Conservation (phyloP, 2,329 filamentous ascomycete genomes). For the Coniochaeta ligniaria region DNA sequence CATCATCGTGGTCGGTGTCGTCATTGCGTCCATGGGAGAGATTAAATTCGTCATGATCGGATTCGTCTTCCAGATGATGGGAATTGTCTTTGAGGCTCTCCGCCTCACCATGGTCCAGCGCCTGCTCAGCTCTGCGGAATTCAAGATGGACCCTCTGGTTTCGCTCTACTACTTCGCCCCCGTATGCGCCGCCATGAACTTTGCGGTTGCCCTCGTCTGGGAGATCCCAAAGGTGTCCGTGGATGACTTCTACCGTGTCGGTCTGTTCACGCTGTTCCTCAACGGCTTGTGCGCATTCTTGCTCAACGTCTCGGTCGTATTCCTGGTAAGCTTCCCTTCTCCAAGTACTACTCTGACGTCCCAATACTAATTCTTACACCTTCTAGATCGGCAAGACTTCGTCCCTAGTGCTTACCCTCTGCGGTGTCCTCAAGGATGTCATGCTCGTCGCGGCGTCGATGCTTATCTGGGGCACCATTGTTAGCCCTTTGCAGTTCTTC, state of each 20-base stretch:
- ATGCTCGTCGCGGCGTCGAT: slow-evolving; percentile 74
- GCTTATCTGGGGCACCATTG: slow-evolving; percentile 72
- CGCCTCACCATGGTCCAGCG: slow-evolving; percentile 80
- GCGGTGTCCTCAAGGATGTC: slow-evolving; percentile 83
- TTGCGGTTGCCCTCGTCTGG: slow-evolving; percentile 62
- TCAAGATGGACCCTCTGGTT: slow-evolving; percentile 87
- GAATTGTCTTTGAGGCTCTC: slow-evolving; percentile 75
- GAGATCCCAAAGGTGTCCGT: slow-evolving; percentile 65
- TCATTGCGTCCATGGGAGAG: slow-evolving; percentile 92
- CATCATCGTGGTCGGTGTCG: slow-evolving; percentile 87
- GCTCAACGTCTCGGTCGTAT: slow-evolving; percentile 79
- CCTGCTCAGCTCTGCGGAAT: slow-evolving; percentile 73
- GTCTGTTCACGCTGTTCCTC: slow-evolving; percentile 62
- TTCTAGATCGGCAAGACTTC: slow-evolving; percentile 78
- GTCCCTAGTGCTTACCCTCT: slow-evolving; percentile 77
- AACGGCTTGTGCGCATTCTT: slow-evolving; percentile 76
- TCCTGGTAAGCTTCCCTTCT: slow-evolving; percentile 55
- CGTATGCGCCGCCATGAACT: slow-evolving; percentile 77
- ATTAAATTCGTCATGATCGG: slow-evolving; percentile 83
- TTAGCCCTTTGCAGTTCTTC: slow-evolving; percentile 71
- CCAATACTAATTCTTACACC: neutral
- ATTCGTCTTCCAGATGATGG: slow-evolving; percentile 71
- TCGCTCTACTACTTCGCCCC: slow-evolving; percentile 88
- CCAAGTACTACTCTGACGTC: neutral
- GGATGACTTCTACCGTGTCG: slow-evolving; percentile 66